Conservation (phyloP, 805 yeast genomes). For the Kuraishia hungarica region DNA sequence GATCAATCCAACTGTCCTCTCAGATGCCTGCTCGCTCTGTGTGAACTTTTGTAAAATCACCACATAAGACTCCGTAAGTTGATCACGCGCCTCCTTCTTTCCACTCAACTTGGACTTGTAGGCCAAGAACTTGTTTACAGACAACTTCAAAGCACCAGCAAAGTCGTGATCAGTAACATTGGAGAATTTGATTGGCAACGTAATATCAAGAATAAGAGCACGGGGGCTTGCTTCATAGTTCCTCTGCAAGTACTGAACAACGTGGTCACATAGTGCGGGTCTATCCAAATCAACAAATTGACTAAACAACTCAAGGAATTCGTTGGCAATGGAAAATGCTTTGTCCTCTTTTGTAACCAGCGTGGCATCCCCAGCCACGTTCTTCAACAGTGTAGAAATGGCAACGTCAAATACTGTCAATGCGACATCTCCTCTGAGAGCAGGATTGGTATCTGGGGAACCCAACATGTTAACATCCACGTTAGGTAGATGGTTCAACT, state of each 20-base stretch:
- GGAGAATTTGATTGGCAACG: slow-evolving; percentile 57
- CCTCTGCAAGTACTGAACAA: slow-evolving; percentile 42
- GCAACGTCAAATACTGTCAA: slow-evolving; percentile 63
- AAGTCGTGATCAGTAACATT: slow-evolving; percentile 30
- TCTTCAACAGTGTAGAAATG: slow-evolving; percentile 34
- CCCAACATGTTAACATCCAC: slow-evolving; percentile 83
- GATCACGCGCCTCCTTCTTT: slow-evolving; percentile 20
- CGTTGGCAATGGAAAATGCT: slow-evolving; percentile 27
- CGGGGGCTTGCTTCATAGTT: slow-evolving; percentile 30
- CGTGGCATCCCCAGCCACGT: slow-evolving; percentile 14
- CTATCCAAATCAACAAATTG: slow-evolving; percentile 64
- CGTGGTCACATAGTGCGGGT: slow-evolving; percentile 55
- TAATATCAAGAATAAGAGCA: slow-evolving; percentile 42
- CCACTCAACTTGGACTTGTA: slow-evolving; percentile 31
- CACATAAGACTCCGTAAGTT: slow-evolving; percentile 24
- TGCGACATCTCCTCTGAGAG: slow-evolving; percentile 65
- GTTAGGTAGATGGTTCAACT: slow-evolving; percentile 70
- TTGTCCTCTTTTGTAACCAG: slow-evolving; percentile 26
- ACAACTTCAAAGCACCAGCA: slow-evolving; percentile 53
- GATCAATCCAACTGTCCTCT: neutral
- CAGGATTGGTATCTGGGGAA: slow-evolving; percentile 76
- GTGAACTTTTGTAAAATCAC: slow-evolving; percentile 20
- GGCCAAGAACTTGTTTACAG: slow-evolving; percentile 65
- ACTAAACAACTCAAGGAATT: slow-evolving; percentile 54
- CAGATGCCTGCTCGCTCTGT: neutral